Conservation (phyloP, 2,329 filamentous ascomycete species). For the Trichophyton mentagrophytes region DNA sequence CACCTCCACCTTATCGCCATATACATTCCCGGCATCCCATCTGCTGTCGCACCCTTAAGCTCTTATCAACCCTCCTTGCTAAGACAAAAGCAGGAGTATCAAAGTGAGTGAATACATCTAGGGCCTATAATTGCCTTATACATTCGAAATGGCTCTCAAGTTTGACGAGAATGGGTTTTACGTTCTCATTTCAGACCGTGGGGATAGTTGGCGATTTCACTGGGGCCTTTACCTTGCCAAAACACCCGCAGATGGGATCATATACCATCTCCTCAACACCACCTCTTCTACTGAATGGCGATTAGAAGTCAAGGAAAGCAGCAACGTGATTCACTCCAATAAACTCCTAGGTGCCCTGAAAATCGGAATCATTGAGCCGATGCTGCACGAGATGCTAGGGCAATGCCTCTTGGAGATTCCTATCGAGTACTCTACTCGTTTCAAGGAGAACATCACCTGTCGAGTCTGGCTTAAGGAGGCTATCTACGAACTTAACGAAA, state of each 20-base stretch:
- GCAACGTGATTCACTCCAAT: slow-evolving; percentile 5
- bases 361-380: slow-evolving; percentile 12
- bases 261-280: slow-evolving; percentile 15
- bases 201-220: slow-evolving; percentile 14
- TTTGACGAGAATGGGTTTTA: slow-evolving; percentile 15
- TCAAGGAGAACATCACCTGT: slow-evolving; percentile 13
- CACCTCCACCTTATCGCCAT: too few species aligned
- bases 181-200: slow-evolving; percentile 15
- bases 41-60: too few species aligned
- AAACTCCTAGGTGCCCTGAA: slow-evolving; percentile 15
- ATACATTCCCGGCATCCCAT: too few species aligned
- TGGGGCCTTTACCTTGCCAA: slow-evolving; percentile 18
- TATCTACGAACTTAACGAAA: slow-evolving; percentile 17
- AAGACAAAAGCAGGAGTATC: too few species aligned
- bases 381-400: not conserved
- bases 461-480: slow-evolving; percentile 19
- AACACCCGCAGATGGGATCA: slow-evolving; percentile 6
- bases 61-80: too few species aligned
- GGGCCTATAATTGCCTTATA: too few species aligned
- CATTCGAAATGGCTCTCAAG: not conserved
- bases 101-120: too few species aligned
- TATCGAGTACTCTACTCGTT: slow-evolving; percentile 15
- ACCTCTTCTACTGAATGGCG: slow-evolving; percentile 11
- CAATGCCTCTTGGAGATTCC: slow-evolving; percentile 12
- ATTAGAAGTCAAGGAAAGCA: slow-evolving; percentile 11